Conservation (phyloP, 2,329 filamentous ascomycete genomes). For the Cordyceps fumosorosea region DNA sequence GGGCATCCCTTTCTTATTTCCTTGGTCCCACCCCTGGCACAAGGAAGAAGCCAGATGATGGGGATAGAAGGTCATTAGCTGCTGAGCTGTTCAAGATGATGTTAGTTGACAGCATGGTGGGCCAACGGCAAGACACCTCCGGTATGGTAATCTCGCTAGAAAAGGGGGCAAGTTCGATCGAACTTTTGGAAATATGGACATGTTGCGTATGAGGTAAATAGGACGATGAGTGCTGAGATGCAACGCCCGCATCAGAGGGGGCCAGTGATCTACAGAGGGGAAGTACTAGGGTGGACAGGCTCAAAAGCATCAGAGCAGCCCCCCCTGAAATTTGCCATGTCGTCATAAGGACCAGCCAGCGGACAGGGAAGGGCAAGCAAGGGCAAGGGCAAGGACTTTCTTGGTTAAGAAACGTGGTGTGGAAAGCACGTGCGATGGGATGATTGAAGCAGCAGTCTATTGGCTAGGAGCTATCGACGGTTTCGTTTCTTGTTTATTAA, state of each 20-base stretch:
- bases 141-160: background rate
- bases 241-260: background rate
- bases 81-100: too few species aligned
- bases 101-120: too few species aligned
- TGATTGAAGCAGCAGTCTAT: background rate
- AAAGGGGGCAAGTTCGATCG: background rate
- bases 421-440: background rate
- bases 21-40: background rate
- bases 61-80: too few species aligned
- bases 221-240: background rate
- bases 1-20: background rate
- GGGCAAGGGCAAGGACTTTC: background rate
- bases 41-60: background rate
- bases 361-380: background rate
- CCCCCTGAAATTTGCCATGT: conserved; percentile 4
- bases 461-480: background rate
- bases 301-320: background rate
- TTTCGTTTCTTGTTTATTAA: background rate
- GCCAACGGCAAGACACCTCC: background rate
- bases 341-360: conserved; percentile 10
- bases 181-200: background rate
- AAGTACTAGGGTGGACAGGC: background rate
- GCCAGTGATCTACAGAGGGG: background rate
- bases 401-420: background rate
- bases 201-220: background rate